These are phyloP conservation scores for Fusarium camptoceras DNA, from an alignment of 2,329 filamentous ascomycete genomes.

Conservation along the genomic window DNA sequence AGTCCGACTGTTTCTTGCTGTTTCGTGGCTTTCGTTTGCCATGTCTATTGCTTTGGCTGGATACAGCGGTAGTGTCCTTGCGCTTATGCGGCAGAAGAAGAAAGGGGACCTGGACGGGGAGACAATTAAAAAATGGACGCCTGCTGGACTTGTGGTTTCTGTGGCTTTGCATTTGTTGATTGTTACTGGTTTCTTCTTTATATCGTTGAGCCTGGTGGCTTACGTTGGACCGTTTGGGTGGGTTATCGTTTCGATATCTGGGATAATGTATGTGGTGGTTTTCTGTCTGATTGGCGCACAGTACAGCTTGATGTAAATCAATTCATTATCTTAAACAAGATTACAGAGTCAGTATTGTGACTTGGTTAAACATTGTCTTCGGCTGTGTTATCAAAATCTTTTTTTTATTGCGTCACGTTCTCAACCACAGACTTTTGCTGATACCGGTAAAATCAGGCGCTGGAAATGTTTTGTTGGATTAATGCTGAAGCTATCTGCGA, in stretches of 20 bases:
- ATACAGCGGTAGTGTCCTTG: not conserved
- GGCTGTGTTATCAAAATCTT: too few species aligned
- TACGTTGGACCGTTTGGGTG: not conserved
- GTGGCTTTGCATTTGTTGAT: not conserved
- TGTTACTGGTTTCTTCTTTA: not conserved
- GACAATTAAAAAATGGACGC: not conserved
- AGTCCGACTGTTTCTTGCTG: not conserved
- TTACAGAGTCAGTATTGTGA: not conserved
- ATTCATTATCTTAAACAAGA: accelerated
- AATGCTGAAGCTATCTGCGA: not conserved
- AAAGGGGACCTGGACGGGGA: not conserved
- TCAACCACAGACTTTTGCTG: too few species aligned
- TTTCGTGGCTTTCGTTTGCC: not conserved
- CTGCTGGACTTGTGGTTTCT: constrained; percentile 4
- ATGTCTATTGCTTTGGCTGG: constrained; percentile 5
- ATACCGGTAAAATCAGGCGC: too few species aligned
- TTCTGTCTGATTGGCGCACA: not conserved
- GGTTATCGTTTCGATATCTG: not conserved
- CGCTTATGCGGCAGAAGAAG: not conserved
- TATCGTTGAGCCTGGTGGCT: not conserved
- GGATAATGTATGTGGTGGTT: not conserved
- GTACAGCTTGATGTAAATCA: not conserved
- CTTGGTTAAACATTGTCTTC: accelerated
- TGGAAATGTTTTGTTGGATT: accelerated
- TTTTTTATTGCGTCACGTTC: too few species aligned